phyloP scores from a whole-genome alignment of 2,329 filamentous ascomycete species.

The Fusarium sp. region DNA sequence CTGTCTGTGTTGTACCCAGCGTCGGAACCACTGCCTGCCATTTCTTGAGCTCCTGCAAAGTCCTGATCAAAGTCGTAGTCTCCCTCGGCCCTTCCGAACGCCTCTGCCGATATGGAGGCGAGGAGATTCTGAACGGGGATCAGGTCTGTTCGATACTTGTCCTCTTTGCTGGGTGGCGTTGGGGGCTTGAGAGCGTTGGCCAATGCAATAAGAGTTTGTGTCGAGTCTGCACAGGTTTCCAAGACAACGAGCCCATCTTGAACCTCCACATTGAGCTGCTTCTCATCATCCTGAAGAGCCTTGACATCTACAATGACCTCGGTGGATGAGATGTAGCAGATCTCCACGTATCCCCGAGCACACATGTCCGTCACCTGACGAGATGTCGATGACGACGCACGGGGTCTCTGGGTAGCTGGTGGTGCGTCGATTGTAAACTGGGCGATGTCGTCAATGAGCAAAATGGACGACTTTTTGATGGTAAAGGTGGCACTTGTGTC shows the following conservation, averaged over 20 bases:
- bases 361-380: constrained; percentile 69
- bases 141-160: constrained; percentile 88
- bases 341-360: constrained; percentile 81
- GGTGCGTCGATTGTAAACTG: constrained; percentile 29
- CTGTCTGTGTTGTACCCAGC: constrained; percentile 48
- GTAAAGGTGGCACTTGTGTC: constrained; percentile 74
- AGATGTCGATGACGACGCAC: constrained; percentile 53
- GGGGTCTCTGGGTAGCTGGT: constrained; percentile 34
- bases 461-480: constrained; percentile 82
- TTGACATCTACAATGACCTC: constrained; percentile 73
- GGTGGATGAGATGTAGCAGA: constrained; percentile 89
- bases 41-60: constrained; percentile 66
- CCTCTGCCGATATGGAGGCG: constrained; percentile 89
- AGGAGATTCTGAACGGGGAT: constrained; percentile 90
- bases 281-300: constrained; percentile 65
- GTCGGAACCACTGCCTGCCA: constrained; percentile 55
- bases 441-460: constrained; percentile 82
- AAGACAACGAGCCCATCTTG: constrained; percentile 88
- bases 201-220: constrained; percentile 86
- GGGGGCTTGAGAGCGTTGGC: constrained; percentile 86
- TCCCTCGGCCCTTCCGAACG: constrained; percentile 73
- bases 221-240: constrained; percentile 97
- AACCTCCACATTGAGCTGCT: constrained; percentile 82
- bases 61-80: constrained; percentile 74
- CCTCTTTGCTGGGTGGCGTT: constrained; percentile 81